Conservation (phyloP, 495 filamentous ascomycete species). For the Xylaria bambusicola region DNA sequence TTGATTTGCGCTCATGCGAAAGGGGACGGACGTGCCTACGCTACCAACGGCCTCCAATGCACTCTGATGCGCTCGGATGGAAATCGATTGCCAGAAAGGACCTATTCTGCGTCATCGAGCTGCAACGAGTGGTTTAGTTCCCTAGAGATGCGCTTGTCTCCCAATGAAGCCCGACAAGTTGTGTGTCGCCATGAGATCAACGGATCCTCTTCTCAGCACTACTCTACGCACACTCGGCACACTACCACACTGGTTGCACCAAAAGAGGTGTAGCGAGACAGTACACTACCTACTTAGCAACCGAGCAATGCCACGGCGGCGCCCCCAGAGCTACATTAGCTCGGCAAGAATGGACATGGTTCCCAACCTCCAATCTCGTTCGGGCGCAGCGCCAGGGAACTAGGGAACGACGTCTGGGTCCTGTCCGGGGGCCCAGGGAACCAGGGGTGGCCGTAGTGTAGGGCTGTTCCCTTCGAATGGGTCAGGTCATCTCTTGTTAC, state of each 20-base stretch:
- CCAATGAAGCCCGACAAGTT: background rate
- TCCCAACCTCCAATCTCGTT: slow-evolving; percentile 5
- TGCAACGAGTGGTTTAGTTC: too few relatives aligned
- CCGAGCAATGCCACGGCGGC: slow-evolving; percentile 19
- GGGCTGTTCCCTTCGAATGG: slow-evolving; percentile 16
- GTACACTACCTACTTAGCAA: too few relatives aligned
- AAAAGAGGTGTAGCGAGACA: too few relatives aligned
- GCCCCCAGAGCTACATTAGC: slow-evolving; percentile 1
- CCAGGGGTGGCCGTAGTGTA: slow-evolving; percentile 9
- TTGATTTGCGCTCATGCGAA: slow-evolving; percentile 16
- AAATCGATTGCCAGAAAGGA: background rate
- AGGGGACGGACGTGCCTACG: background rate
- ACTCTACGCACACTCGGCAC: too few relatives aligned
- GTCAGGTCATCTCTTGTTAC: slow-evolving; percentile 2
- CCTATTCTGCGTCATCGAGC: slow-evolving; percentile 5
- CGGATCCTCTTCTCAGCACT: slow-evolving; percentile 6
- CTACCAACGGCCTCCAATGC: background rate
- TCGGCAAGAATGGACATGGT: slow-evolving; percentile 9
- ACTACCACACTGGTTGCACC: too few relatives aligned
- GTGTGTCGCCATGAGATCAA: background rate
- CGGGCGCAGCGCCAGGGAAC: slow-evolving; percentile 4
- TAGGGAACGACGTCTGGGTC: background rate
- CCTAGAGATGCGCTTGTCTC: background rate
- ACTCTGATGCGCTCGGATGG: background rate
- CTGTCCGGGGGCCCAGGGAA: slow-evolving; percentile 8